phyloP scores from a whole-genome alignment of 2,329 filamentous ascomycete species.

The Teratosphaeria pseudoeucalypti region DNA sequence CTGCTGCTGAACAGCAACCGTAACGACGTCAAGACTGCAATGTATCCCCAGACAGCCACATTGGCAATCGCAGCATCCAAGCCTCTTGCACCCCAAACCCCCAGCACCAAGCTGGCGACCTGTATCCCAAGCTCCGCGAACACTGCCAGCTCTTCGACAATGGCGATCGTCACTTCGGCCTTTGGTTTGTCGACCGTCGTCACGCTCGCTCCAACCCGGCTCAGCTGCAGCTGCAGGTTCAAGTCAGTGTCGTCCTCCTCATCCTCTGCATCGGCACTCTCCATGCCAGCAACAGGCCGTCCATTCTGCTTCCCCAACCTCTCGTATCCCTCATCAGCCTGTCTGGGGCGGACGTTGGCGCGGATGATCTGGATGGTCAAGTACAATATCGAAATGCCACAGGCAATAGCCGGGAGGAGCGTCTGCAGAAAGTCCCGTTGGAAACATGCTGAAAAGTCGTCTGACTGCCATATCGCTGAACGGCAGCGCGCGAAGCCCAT shows the following conservation, averaged over 20 bases:
- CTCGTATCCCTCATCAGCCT: not conserved
- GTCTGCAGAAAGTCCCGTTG: conserved; percentile 65
- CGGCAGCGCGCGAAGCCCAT: conserved; percentile 44
- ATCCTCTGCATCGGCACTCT: conserved; percentile 25
- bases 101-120: conserved; percentile 50
- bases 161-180: conserved; percentile 58
- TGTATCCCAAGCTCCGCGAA: conserved; percentile 62
- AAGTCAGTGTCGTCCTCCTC: conserved; percentile 42
- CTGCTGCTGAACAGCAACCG: conserved; percentile 55
- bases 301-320: not conserved
- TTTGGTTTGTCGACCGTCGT: conserved; percentile 67
- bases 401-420: conserved; percentile 63
- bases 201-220: conserved; percentile 38
- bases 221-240: conserved; percentile 46
- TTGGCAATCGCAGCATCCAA: conserved; percentile 54
- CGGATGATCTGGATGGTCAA: conserved; percentile 50
- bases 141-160: conserved; percentile 67
- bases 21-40: conserved; percentile 60
- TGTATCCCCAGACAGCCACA: conserved; percentile 70
- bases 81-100: conserved; percentile 45
- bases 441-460: conserved; percentile 54
- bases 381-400: conserved; percentile 59
- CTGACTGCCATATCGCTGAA: conserved; percentile 48
- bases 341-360: conserved; percentile 25
- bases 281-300: conserved; percentile 2